Base-by-base conservation (phyloP, 192 early-diverging fungal genomes). In the Podila clonocystis region DNA sequence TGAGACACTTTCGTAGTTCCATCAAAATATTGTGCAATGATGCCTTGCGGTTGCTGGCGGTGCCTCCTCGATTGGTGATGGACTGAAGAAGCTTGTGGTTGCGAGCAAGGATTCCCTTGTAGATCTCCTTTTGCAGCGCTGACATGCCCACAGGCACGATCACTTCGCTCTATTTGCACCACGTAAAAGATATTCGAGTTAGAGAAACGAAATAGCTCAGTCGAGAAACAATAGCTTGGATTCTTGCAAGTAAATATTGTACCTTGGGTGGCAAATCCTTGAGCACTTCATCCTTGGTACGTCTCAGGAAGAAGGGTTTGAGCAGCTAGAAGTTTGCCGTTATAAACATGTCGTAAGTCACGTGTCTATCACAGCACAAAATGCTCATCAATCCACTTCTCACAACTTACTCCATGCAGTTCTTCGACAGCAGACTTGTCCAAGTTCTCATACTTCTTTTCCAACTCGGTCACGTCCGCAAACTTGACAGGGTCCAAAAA, bases 131-230 rank as follows among this genome's bases (percentile, higher is more conserved):
- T 78, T 95, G 94, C 15, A 93, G 50, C 0, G 80, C 34, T 4
- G 92, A 91, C 90, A 95, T 87, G 4, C 83, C 68, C 9, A 93
- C 75, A 24, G 93, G 94, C 11, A 95, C 91, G 64, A 95, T 86
- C 12, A 91, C 74, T 66, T 95, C 94, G 33, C 73, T 82, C 84
- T 85, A n/a, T 65, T 38, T 49, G 3, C 70, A 11, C 36, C 30
- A 28, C 0, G 41, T 17, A 45, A 17, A 17, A 15, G 41, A 45
- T 2, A 45, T 15, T 45, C 15, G 15, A 45, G 8, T 45, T 45
- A 45, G 41, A 17, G 41, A 13, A 12, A 45, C 15, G 41, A 45
- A 45, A 3, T 45, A 45, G 13, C 11, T 45, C 2, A 1, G 41
- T 15, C 13, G 3, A 45, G 41, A 36, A 36, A 36, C 34, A 11